Percentiles rank a stretch among this genome's conserved stretches.
Evolutionary conservation across 1,139 yeast species (phyloP).

Genomic region (Pichia sp.): DNA sequence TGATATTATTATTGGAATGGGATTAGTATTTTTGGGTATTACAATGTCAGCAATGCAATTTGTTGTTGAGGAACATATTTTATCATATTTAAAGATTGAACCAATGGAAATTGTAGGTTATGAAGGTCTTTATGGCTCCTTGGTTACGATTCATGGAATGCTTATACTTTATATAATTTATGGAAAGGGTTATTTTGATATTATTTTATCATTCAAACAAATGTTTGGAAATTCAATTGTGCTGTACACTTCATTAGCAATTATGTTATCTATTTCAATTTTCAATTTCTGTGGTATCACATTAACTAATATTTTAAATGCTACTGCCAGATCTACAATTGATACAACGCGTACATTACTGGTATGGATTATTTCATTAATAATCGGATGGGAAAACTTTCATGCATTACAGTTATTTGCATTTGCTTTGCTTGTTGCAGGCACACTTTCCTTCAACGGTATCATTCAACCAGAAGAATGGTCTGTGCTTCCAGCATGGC

Average conservation of each 20-base stretch:
- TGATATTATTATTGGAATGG: conserved; percentile 46
- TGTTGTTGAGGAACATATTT: conserved; percentile 69
- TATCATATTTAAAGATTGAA: conserved; percentile 46
- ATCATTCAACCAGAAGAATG: conserved; percentile 42
- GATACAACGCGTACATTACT: conserved; percentile 73
- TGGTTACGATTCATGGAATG: conserved; percentile 41
- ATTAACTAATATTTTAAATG: conserved; percentile 59
- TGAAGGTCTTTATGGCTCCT: conserved; percentile 67
- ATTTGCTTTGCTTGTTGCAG: conserved; percentile 57
- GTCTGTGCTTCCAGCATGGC: conserved; percentile 41
- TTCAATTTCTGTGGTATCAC: conserved; percentile 75
- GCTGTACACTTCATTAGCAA: conserved; percentile 48
- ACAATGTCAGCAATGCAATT: conserved; percentile 68
- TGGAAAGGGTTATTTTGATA: conserved; percentile 51
- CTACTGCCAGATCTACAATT: conserved; percentile 74
- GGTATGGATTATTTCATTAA: conserved; percentile 70
- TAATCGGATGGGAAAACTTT: conserved; percentile 76
- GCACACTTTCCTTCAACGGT: conserved; percentile 71
- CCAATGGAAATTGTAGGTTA: conserved; percentile 68
- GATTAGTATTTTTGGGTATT: conserved; percentile 55
- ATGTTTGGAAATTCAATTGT: conserved; percentile 40
- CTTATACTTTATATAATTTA: conserved; percentile 38
- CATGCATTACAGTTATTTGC: conserved; percentile 57
- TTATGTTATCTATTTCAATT: conserved; percentile 66
- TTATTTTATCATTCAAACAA: conserved; percentile 45